Evolutionary conservation across 148 eudicot genomes (phyloP), one percentile per base, ranked within the genome.

Genomic region (Mesembryanthemum crystallinum): DNA sequence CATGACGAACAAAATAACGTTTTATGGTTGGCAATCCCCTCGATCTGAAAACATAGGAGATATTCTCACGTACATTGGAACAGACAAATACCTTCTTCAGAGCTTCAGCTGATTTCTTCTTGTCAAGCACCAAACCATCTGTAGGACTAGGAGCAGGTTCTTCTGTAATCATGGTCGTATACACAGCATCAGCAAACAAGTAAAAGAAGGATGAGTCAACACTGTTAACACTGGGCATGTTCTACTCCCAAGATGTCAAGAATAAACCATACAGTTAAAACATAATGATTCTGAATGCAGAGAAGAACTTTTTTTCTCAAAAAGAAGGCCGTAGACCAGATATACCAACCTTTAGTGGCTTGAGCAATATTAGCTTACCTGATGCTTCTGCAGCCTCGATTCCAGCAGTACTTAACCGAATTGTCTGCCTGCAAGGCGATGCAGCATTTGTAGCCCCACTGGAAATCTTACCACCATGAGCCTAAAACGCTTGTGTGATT

Each of bases 371-470:
- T 94, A 35, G 92, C 94, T 78, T 83, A 91, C 97, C 88, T 37
- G 92, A 76, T 70, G 94, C 94, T 82, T 89, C 94, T 70, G 92
- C 97, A 49, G 98, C 98, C 84, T 94, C 98, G 72, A 94, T 94
- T 54, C 98, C 98, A 79, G 98, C 95, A 76, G 90, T 86, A 25
- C 98, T 95, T 91, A 91, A 81, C 95, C 89, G 78, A 64, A 91
- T 76, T 2, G 84, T 81, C 80, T 91, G 94, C 64, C 84, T 87
- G 72, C n/a, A n/a, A n/a, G n/a, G n/a, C n/a, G n/a, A n/a, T n/a
- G n/a, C 98, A 94, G 78, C 97, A 91, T 72, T 84, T 94, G 82
- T 91, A 94, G 49, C 94, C 98, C 98, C 98, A 94, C 65, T 89
- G 98, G 69, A 88, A 88, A 81, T 91, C 91, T 72, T 80, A 88